Base-by-base conservation (phyloP, 352 stramenopile species). In the Elongisporangium senticosum region DNA sequence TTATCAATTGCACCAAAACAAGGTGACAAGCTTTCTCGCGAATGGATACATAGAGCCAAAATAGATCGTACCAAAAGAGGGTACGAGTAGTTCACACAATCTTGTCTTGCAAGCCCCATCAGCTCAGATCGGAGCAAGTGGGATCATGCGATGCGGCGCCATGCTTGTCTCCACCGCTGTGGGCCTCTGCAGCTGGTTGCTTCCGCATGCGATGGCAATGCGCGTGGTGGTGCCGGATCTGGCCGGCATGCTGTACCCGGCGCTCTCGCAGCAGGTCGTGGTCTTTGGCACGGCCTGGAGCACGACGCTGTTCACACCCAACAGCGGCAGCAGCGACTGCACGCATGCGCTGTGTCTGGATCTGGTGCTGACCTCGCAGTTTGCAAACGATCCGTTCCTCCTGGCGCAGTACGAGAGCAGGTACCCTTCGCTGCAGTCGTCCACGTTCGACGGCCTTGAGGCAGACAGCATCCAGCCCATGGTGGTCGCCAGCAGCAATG, bases 181-280 rank as follows among this genome's bases (percentile, higher is more conserved):
- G 33, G 15, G 33, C 26, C 3, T 7, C 26, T 37, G 26, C 26
- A 37, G 26, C 33, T 43, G 33, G 33, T 10, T 43, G 33, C 33
- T 43, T 1, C 33, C 7, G 33, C 33, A 43, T 43, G 33, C 33
- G 13, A 7, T 37, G 26, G 26, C 8, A 7, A 43, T 53, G 13
- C 60, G 22, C 6, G 43, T 67, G 10, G 43, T 68, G 11, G 50
- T 58, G 22, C 48, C 67, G 1, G 68, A 79, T 51, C 19, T 79
- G 50, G 68, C 62, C 5, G 71, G 71, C 14, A 68, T 75, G 62
- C 65, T 75, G 37, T 71, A 67, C 47, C 64, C 70, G 11, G 37
- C 52, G 39, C 55, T 59, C 39, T 47, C 67, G 47, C 33, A 43
- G 15, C 33, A 43, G 33, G 10, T 43, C 33, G 33, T 43, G 10